Evolutionary conservation across 129 eudicot genomes (phyloP), one percentile per base, ranked within the genome.

Genomic region (Glebionis coronaria): DNA sequence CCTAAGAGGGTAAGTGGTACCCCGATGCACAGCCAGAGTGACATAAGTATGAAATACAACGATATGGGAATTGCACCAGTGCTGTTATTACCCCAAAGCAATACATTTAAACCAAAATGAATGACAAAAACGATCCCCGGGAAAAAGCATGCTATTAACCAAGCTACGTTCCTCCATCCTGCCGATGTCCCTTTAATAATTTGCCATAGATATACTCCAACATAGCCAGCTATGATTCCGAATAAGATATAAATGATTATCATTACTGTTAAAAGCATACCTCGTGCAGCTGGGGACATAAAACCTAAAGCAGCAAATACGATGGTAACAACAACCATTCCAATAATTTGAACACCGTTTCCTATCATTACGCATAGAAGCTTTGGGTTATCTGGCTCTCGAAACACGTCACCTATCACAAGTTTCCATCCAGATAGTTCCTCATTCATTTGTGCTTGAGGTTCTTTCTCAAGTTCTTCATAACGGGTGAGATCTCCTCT

Each of bases 1-100:
- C 90, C 90, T 69, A 84, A 55, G 27, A 84, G 80, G 73, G 87
- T 84, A 44, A 84, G 84, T 14, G 90, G 90, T 31, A 84, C 87
- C 23, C 86, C 81, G 56, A 84, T 78, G 78, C 83, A 84, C 69
- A 84, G 81, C 90, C 90, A 84, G 28, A 84, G 80, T 11, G 84
- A 81, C 57, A 84, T 44, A 18, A 84, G 84, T 47, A 72, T 59
- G 74, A 84, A 84, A 67, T 84, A 84, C 42, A 78, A 46, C 25
- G 84, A 84, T 49, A 81, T 76, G 46, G 90, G 84, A 65, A 84
- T 81, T 46, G 90, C 90, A 16, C 90, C 90, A 4, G 90, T 72
- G 68, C 90, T 84, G 13, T 84, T 81, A 69, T 82, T 84, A 11
- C 82, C 90, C 90, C 90, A 84, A 27, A 58, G 63, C 67, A 84